Evolutionary conservation across 208 protist genomes (phyloP).

Genomic region (Acanthamoeba castellanii): DNA sequence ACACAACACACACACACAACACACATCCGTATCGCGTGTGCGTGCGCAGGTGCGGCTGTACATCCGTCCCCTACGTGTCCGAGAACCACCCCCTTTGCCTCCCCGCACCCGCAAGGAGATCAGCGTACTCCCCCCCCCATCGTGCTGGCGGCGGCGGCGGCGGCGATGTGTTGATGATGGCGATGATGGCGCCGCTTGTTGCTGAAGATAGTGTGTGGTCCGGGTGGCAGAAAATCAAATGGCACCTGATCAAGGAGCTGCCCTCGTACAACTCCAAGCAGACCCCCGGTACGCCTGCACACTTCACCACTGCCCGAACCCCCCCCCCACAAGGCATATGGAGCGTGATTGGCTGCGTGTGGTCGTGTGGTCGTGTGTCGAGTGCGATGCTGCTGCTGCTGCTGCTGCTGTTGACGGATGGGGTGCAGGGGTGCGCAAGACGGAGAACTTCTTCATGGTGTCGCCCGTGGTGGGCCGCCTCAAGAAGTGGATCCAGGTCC

Average conservation of each 20-base stretch:
- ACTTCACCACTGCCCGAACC: not conserved
- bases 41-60: constrained; percentile 74
- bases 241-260: constrained; percentile 77
- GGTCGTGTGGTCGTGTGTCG: not conserved
- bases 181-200: not conserved
- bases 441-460: constrained; percentile 76
- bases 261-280: constrained; percentile 76
- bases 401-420: not conserved
- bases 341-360: no score
- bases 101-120: constrained; percentile 84
- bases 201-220: no score
- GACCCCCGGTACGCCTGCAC: not conserved
- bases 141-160: not conserved
- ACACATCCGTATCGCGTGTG: no score
- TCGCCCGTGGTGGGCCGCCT: constrained; percentile 74
- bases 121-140: constrained; percentile 32
- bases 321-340: no score
- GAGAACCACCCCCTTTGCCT: constrained; percentile 78
- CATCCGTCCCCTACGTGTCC: constrained; percentile 75
- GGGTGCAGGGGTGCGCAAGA: constrained; percentile 47
- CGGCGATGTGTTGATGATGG: no score
- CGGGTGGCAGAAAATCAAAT: constrained; percentile 78
- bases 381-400: not conserved
- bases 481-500: constrained; percentile 36
- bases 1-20: no score